Evolutionary conservation across 1,139 yeast genomes (phyloP).

Genomic region (Saccharomyces pastorianus): DNA sequence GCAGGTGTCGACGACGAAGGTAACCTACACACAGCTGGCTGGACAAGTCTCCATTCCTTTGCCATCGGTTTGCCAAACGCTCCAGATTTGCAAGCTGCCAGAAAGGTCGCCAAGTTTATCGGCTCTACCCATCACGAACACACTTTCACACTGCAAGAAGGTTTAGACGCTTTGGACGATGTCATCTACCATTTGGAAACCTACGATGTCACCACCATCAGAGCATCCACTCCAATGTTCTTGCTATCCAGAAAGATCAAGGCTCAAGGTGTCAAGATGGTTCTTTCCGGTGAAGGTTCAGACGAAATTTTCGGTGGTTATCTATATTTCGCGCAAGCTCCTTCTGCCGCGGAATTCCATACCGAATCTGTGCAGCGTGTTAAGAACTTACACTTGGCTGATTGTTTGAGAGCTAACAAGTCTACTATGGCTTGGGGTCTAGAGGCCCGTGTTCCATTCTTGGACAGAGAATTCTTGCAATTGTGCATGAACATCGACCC

Average conservation of each 20-base stretch:
- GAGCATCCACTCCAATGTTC: slow-evolving; percentile 99
- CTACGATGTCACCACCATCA: slow-evolving; percentile 93
- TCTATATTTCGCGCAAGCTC: slow-evolving; percentile 93
- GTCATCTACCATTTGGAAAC: slow-evolving; percentile 94
- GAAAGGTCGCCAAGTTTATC: slow-evolving; percentile 88
- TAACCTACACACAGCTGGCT: slow-evolving; percentile 66
- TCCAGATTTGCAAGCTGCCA: slow-evolving; percentile 93
- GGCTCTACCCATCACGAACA: slow-evolving; percentile 97
- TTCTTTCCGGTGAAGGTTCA: slow-evolving; percentile 94
- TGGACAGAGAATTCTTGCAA: slow-evolving; percentile 86
- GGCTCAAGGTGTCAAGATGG: slow-evolving; percentile 99
- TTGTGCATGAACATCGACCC: slow-evolving; percentile 93
- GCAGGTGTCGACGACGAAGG: slow-evolving; percentile 92
- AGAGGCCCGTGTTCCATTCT: slow-evolving; percentile 98
- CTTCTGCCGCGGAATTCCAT: slow-evolving; percentile 85
- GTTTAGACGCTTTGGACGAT: slow-evolving; percentile 88
- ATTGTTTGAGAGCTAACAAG: slow-evolving; percentile 96
- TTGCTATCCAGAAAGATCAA: slow-evolving; percentile 89
- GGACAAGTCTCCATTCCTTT: slow-evolving; percentile 85
- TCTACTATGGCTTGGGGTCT: slow-evolving; percentile 99
- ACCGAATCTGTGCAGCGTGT: slow-evolving; percentile 90
- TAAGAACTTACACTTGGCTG: slow-evolving; percentile 93
- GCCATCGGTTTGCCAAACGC: slow-evolving; percentile 97
- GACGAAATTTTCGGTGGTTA: slow-evolving; percentile 98
- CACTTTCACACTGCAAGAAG: slow-evolving; percentile 92